Percentiles rank a stretch among this genome's conserved stretches.
These are phyloP conservation scores for Sporisorium iseilematis-ciliati DNA, from an alignment of 1,284 basidiomycete species.

Conservation along the genomic window DNA sequence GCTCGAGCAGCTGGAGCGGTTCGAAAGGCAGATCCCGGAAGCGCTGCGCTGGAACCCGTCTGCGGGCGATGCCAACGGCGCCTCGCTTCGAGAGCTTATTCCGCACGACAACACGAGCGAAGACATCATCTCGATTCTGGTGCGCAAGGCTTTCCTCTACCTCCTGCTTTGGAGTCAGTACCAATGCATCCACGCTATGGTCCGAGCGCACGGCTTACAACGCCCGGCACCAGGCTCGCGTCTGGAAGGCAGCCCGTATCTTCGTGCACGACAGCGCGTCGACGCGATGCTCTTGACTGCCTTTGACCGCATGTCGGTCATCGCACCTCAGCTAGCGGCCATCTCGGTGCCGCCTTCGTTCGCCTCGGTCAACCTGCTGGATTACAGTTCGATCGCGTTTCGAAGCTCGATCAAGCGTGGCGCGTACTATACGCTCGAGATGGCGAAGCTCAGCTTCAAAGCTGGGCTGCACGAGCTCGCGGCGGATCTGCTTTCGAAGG, in stretches of 20 bases:
- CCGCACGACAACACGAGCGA: constrained; percentile 29
- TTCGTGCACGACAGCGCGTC: constrained; percentile 33
- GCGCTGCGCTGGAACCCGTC: constrained; percentile 24
- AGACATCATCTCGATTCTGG: constrained; percentile 40
- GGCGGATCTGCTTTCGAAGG: constrained; percentile 37
- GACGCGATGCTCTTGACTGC: constrained; percentile 34
- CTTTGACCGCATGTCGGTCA: constrained; percentile 33
- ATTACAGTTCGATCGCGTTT: constrained; percentile 45
- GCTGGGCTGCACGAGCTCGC: constrained; percentile 41
- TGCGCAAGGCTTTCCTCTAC: constrained; percentile 38
- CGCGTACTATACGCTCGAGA: constrained; percentile 39
- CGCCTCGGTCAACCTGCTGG: constrained; percentile 32
- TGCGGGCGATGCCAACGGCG: neutral
- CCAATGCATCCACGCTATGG: constrained; percentile 36
- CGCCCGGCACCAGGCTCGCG: constrained; percentile 24
- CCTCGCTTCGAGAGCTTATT: constrained; percentile 22
- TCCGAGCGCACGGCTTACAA: constrained; percentile 33
- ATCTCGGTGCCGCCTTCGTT: constrained; percentile 30
- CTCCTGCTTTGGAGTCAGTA: constrained; percentile 38
- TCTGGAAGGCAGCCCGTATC: constrained; percentile 21
- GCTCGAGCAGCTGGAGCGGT: constrained; percentile 35
- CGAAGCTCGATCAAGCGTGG: constrained; percentile 36
- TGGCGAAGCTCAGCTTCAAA: constrained; percentile 34
- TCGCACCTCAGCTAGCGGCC: constrained; percentile 36
- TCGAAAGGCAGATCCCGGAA: constrained; percentile 43